These are phyloP conservation scores for Trichosporon coremiiforme DNA, from an alignment of 1,284 basidiomycete genomes.

Conservation along the genomic window DNA sequence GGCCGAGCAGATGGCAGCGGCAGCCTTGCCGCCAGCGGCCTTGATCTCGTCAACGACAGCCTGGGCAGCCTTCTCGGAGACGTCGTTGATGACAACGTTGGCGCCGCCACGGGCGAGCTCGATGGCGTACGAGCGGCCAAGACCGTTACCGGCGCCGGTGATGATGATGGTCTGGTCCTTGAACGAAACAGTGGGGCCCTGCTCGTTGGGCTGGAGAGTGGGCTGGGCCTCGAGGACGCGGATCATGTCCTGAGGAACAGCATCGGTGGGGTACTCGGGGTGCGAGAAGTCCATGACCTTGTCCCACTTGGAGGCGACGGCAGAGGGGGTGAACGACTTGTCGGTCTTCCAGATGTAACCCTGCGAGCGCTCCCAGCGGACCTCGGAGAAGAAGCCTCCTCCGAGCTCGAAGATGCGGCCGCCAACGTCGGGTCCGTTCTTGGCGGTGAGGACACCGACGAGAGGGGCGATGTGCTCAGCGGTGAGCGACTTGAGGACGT, in stretches of 20 bases:
- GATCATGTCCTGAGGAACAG: conserved; percentile 70
- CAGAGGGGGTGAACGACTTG: conserved; percentile 92
- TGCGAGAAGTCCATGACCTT: conserved; percentile 80
- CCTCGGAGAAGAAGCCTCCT: conserved; percentile 87
- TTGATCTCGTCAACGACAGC: conserved; percentile 84
- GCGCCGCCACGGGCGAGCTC: conserved; percentile 91
- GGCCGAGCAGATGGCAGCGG: conserved; percentile 82
- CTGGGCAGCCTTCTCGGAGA: conserved; percentile 79
- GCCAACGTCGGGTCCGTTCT: conserved; percentile 69
- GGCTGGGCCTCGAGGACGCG: conserved; percentile 27
- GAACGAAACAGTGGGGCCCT: conserved; percentile 67
- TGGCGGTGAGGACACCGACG: conserved; percentile 65
- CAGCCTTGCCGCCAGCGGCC: conserved; percentile 87
- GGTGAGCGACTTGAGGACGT: conserved; percentile 89
- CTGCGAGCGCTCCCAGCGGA: conserved; percentile 89
- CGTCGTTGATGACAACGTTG: conserved; percentile 96
- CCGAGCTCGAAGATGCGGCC: conserved; percentile 93
- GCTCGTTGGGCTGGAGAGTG: conserved; percentile 27
- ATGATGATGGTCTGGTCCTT: conserved; percentile 90
- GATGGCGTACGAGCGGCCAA: conserved; percentile 87
- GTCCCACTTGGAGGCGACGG: conserved; percentile 80
- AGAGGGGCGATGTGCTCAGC: conserved; percentile 94
- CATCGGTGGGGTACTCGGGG: conserved; percentile 66
- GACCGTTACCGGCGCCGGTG: conserved; percentile 89
- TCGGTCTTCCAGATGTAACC: conserved; percentile 81